Conservation (phyloP, 306 rosid genomes). For the Ochetophila trinervis region DNA sequence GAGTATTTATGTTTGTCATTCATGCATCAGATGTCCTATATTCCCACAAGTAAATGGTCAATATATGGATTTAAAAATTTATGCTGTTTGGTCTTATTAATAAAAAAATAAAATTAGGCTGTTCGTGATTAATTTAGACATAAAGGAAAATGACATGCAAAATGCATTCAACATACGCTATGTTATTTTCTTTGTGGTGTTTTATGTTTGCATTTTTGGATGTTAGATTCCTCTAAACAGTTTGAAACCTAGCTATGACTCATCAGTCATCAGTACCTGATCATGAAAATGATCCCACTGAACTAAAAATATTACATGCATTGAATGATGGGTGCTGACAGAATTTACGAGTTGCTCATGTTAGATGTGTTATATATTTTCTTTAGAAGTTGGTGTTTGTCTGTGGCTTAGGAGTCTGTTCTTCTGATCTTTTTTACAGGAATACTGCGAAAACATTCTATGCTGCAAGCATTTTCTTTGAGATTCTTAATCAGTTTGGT, state of each 20-base stretch:
- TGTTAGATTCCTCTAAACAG: too few relatives aligned
- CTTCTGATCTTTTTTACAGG: conserved; percentile 45
- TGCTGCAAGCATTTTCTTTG: conserved; percentile 98
- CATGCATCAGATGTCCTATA: background rate
- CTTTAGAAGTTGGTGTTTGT: background rate
- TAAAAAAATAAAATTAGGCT: too few relatives aligned
- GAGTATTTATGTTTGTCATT: background rate
- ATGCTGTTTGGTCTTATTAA: too few relatives aligned
- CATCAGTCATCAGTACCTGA: too few relatives aligned
- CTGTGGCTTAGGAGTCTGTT: conserved; percentile 12
- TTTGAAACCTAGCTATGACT: background rate
- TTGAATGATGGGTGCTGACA: background rate
- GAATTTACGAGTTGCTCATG: background rate
- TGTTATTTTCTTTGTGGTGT: background rate
- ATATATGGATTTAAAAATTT: background rate
- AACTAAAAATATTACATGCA: background rate
- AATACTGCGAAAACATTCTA: conserved; percentile 97
- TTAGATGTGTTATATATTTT: background rate
- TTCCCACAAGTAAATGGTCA: background rate
- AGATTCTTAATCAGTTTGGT: conserved; percentile 90
- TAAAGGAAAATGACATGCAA: too few relatives aligned
- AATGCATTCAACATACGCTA: too few relatives aligned
- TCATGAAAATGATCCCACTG: background rate
- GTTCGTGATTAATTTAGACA: background rate
- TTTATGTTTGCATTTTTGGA: background rate